Evolutionary conservation across 192 early-diverging fungal genomes (phyloP), one percentile per base, ranked within the genome.

Genomic region (Helicostylum pulchrum): DNA sequence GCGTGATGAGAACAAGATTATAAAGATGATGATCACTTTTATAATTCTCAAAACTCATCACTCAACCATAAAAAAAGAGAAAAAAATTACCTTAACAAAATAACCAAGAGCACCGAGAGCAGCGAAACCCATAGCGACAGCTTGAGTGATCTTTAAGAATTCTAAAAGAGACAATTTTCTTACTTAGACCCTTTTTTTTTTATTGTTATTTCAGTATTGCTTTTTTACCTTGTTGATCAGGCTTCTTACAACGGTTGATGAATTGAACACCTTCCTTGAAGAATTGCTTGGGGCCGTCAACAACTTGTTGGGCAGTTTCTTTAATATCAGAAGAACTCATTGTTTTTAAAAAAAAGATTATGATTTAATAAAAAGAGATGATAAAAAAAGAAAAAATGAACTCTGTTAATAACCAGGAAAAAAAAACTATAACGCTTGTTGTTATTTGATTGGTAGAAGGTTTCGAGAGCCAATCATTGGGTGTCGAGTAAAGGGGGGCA

Each of bases 21-120:
- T 39, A 39, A 39, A 39, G 36, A 39, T 39, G 34, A 36, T 36
- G 36, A 39, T 39, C 36, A 0, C 36, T 39, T 39, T 30, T 60
- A 19, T 30, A 23, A 5, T 30, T 60, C 42, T n/a, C 20, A n/a
- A 43, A 34, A 19, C 21, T 31, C 20, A 39, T 39, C 36, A 39
- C 36, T 6, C 9, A 39, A 1, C 34, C 34, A 10, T 4, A n/a
- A 2, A 9, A 45, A 23, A 43, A 30, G 0, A 1, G 0, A 46
- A 60, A 26, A 12, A 11, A 36, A 44, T 39, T 70, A 77, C 72
- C 76, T 99, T 99, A 73, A 97, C 93, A 79, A 98, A 89, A 73
- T 94, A 98, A 31, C 96, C 96, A 74, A 98, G 90, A 74, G 92
- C 93, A 69, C 96, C 96, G 87, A 98, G 94, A 43, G 95, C 87